Base-by-base conservation (phyloP, 1,284 basidiomycete genomes). In the Calocybe gambosa region DNA sequence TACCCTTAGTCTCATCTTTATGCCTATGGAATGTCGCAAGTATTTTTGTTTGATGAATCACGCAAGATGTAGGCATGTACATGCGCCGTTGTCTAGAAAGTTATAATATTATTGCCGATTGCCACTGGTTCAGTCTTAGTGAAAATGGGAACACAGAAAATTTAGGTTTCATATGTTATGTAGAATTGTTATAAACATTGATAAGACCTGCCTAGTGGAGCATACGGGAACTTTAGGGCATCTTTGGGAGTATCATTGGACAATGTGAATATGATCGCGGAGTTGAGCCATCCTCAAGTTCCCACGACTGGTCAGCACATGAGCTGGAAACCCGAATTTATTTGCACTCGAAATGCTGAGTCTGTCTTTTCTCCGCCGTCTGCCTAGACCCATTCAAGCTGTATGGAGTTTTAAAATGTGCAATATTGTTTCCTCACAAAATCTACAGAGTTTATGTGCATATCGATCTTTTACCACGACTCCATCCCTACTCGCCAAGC, bases 391-490 rank as follows among this genome's bases (percentile, higher is more conserved):
- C 42, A 45, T 5, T 36, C 35, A 13, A 40, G 16, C 34, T 33
- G 50, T 53, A 50, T 21, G 49, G 21, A 2, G 10, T 39, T 38
- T 33, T 4, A 23, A n/a, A 12, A 4, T 21, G 20, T 13, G 8
- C 26, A 9, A 13, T 16, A 9, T 20, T 9, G 16, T 29, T 29
- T 13, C 12, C 33, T 31, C 42, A 47, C 2, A 53, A 20, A 34
- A 18, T 39, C 9, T 4, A 16, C 21, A 56, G 50, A 50, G 19
- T 45, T 26, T 47, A 28, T 39, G 45, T 46, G 21, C 49, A 26
- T 51, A 53, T 46, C 64, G 79, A 26, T 62, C 64, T 39, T 83
- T 86, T 57, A 75, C 74, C 26, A 74, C 73, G 5, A 78, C 67
- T 15, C 63, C 62, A 40, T 59, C 65, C 48, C 56, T 71, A 20